A percentile compares a stretch with the other conserved stretches of the same genome.
These are phyloP conservation scores for Saccharomycopsis lassenensis DNA, from an alignment of 805 yeast genomes.

Conservation along the genomic window DNA sequence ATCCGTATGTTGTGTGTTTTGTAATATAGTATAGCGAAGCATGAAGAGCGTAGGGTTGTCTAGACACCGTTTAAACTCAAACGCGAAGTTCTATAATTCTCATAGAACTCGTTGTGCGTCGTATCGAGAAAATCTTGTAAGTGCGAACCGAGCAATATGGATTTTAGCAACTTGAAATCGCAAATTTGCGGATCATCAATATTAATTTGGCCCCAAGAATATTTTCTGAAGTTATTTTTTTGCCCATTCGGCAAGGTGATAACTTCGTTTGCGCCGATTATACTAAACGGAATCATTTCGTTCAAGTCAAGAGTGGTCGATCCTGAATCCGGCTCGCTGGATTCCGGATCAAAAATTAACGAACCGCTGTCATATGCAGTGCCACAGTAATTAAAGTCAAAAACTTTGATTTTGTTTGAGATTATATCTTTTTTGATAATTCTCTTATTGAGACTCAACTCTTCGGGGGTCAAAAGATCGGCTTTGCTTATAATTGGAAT, in stretches of 20 bases:
- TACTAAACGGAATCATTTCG: conserved; percentile 48
- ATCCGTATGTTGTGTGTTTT: no score
- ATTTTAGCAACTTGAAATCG: conserved; percentile 47
- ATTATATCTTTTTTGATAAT: conserved; percentile 46
- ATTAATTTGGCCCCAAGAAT: conserved; percentile 57
- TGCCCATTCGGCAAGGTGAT: conserved; percentile 28
- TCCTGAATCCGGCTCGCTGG: background rate
- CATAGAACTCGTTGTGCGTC: conserved; percentile 67
- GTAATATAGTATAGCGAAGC: no score
- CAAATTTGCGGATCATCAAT: conserved; percentile 39
- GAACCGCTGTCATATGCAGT: conserved; percentile 25
- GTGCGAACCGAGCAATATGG: conserved; percentile 74
- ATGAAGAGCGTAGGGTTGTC: no score
- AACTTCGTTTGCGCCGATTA: conserved; percentile 42
- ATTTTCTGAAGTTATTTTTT: conserved; percentile 38
- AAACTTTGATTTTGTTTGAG: conserved; percentile 49
- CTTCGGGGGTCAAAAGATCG: conserved; percentile 63
- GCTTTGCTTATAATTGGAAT: conserved; percentile 77
- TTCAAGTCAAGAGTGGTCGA: conserved; percentile 28
- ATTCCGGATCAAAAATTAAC: conserved; percentile 9
- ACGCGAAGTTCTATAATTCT: conserved; percentile 70
- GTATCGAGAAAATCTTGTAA: conserved; percentile 71
- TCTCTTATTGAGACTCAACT: conserved; percentile 42
- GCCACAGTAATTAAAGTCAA: conserved; percentile 65
- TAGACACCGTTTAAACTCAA: no score